Base-by-base conservation (phyloP, 371 early-diverging fungal genomes). In the Apophysomyces trapeziformis region DNA sequence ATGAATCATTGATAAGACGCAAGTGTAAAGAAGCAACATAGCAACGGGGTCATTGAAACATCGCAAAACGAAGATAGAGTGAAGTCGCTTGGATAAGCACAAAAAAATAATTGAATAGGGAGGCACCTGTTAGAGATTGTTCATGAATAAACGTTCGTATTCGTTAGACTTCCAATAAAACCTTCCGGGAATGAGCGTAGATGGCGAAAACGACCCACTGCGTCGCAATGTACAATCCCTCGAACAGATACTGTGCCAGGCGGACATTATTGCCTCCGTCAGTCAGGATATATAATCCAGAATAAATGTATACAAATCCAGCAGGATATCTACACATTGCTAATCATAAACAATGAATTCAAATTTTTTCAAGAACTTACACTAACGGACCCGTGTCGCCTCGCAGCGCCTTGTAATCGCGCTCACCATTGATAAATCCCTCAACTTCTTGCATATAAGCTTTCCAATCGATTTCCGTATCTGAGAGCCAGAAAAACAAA, bases 301-400 rank as follows among this genome's bases (percentile, higher is more conserved):
- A 86, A 79, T 93, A 97, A 8, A 95, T 72, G 73, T 95, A 96
- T 5, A 97, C 88, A 73, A 95, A 95, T 5, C 96, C 96, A 11
- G 96, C 98, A 1, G 98, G 98, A 70, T 97, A 94, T n/a, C 91
- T 91, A 64, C 1, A 62, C 9, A 63, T 14, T 46, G 14, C 26
- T 26, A 2, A 13, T 11, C 1, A 57, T 13, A 35, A 38, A 35
- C 21, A 60, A 16, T 36, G 16, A 36, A 38, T 71, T 36, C 11
- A 36, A 37, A 56, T 46, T 12, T 26, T 26, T 3, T 26, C 32
- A 26, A 57, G n/a, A 57, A 37, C 41, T 68, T 80, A 94, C 83
- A 96, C 98, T 50, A 96, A 76, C 0, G 96, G 97, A 2, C 98
- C 98, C 1, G 96, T 96, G 58, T 94, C 94, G n/a, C 98, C 98